These are phyloP conservation scores for Dichotomopilus funicola DNA, from an alignment of 2,329 filamentous ascomycete species.

Conservation along the genomic window DNA sequence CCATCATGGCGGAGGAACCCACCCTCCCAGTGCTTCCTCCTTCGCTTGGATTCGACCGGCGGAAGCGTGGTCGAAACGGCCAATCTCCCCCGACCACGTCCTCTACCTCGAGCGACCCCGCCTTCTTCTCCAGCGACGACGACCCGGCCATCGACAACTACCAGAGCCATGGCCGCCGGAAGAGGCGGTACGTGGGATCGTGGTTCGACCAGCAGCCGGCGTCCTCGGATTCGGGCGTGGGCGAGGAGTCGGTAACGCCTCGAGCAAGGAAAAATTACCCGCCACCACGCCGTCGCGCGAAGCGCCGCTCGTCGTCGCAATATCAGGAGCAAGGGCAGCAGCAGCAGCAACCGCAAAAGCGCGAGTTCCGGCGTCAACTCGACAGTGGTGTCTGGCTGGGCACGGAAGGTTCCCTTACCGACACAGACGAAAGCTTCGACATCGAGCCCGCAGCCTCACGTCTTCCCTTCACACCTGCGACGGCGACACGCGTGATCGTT, in stretches of 20 bases:
- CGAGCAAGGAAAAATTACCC: not conserved
- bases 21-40: conserved; percentile 9
- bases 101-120: conserved; percentile 62
- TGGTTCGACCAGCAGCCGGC: conserved; percentile 60
- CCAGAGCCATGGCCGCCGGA: conserved; percentile 41
- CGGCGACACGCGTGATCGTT: not conserved
- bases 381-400: conserved; percentile 64
- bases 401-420: conserved; percentile 48
- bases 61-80: conserved; percentile 34
- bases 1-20: conserved; percentile 10
- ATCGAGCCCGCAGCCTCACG: conserved; percentile 7
- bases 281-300: conserved; percentile 15
- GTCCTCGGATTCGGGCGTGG: conserved; percentile 43
- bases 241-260: conserved; percentile 28
- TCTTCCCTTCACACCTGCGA: not conserved
- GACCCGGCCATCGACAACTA: conserved; percentile 63
- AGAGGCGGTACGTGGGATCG: conserved; percentile 57
- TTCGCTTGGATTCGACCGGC: conserved; percentile 7
- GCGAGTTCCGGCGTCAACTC: conserved; percentile 50
- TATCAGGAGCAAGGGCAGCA: too few relatives aligned
- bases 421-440: conserved; percentile 34
- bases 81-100: conserved; percentile 26
- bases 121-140: conserved; percentile 66
- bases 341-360: conserved; percentile 31
- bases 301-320: too few relatives aligned